A percentile compares a stretch with the other conserved stretches of the same genome.
Evolutionary conservation across 768 basidiomycete genomes (phyloP).

Genomic region (Sporobolomyces phaffii): DNA sequence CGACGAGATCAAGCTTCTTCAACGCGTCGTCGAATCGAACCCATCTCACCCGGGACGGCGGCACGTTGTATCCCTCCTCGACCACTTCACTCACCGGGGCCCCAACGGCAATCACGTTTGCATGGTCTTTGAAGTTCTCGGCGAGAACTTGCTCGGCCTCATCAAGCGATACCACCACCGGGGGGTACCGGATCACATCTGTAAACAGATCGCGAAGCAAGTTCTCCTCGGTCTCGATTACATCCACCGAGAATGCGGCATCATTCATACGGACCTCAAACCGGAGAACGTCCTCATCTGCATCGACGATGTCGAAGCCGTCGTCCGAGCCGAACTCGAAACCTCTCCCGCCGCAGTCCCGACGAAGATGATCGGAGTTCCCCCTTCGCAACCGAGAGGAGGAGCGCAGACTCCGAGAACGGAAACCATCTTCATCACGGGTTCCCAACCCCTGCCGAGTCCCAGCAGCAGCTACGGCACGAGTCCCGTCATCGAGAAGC

Average conservation of each 20-base stretch:
- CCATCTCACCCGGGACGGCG: conserved; percentile 77
- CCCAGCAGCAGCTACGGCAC: conserved; percentile 63
- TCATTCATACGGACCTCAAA: conserved; percentile 96
- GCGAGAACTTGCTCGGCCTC: conserved; percentile 86
- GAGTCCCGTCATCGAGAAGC: conserved; percentile 74
- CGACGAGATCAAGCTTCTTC: conserved; percentile 96
- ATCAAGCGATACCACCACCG: conserved; percentile 98
- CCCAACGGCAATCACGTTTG: conserved; percentile 96
- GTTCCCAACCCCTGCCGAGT: conserved; percentile 79
- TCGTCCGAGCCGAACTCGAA: conserved; percentile 60
- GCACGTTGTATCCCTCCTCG: conserved; percentile 94
- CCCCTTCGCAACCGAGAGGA: conserved; percentile 74
- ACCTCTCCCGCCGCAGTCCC: conserved; percentile 52
- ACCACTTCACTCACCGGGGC: conserved; percentile 93
- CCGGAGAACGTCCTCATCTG: conserved; percentile 96
- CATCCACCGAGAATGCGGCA: conserved; percentile 93
- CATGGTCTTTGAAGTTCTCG: conserved; percentile 98
- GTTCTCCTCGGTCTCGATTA: conserved; percentile 91
- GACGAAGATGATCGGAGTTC: conserved; percentile 79
- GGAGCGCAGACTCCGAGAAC: conserved; percentile 91
- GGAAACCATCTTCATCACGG: conserved; percentile 76
- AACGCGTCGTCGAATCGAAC: conserved; percentile 81
- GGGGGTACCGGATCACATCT: conserved; percentile 85
- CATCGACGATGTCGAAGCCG: conserved; percentile 91
- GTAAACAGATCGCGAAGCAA: conserved; percentile 95